Percentiles rank a stretch among this genome's conserved stretches.
Evolutionary conservation across 2,329 filamentous ascomycete species (phyloP).

Genomic region (Xylariaceae sp.): DNA sequence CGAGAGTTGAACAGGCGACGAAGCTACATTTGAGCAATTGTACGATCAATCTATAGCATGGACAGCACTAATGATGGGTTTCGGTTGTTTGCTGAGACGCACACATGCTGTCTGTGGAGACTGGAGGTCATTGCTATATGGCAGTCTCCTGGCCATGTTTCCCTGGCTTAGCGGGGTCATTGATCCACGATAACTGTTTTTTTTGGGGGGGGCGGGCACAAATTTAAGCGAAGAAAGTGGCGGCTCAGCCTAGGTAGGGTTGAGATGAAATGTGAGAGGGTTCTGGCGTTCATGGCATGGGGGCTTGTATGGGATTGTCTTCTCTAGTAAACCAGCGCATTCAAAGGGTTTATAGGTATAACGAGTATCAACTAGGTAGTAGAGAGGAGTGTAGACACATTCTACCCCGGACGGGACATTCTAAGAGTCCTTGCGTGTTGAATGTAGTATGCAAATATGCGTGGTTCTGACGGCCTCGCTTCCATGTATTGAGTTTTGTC

Average conservation of each 20-base stretch:
- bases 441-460: too few relatives aligned
- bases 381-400: too few relatives aligned
- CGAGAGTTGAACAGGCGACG: neutral
- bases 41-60: conserved; percentile 10
- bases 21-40: conserved; percentile 5
- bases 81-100: neutral
- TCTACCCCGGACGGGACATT: too few relatives aligned
- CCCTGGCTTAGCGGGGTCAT: conserved; percentile 7
- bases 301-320: neutral
- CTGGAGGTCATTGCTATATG: neutral
- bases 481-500: too few relatives aligned
- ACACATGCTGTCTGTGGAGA: conserved; percentile 1
- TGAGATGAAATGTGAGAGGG: conserved; percentile 6
- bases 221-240: conserved; percentile 8
- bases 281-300: conserved; percentile 14
- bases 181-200: conserved; percentile 8
- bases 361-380: too few relatives aligned
- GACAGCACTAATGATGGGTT: conserved; percentile 11
- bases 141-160: neutral
- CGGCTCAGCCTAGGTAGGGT: conserved; percentile 8
- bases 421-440: too few relatives aligned
- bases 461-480: too few relatives aligned
- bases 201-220: conserved; percentile 5
- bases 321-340: neutral
- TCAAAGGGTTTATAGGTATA: neutral